Conservation (phyloP, 345 rosid genomes). For the Pseudoturritis turrita region DNA sequence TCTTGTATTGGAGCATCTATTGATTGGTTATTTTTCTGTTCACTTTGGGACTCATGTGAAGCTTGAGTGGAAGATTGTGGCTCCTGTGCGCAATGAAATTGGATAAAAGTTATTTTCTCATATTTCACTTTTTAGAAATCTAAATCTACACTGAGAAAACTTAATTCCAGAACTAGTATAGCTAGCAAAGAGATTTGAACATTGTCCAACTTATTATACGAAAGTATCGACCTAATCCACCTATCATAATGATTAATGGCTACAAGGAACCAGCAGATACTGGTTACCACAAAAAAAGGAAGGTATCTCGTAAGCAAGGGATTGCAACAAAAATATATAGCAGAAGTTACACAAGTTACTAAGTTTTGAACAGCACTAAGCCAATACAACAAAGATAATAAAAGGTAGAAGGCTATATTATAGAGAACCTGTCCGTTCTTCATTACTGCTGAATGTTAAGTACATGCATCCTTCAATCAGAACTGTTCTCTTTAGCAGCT, state of each 20-base stretch:
- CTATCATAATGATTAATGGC: neutral
- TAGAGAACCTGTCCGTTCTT: constrained; percentile 31
- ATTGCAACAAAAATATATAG: neutral
- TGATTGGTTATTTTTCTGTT: constrained; percentile 59
- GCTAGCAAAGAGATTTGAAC: neutral
- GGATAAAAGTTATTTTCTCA: neutral
- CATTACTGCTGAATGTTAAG: constrained; percentile 22
- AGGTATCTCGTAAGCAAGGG: neutral
- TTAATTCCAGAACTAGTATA: neutral
- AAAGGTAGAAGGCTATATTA: neutral
- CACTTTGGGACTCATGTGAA: constrained; percentile 79
- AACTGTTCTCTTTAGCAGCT: neutral
- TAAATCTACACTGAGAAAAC: neutral
- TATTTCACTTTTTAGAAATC: neutral
- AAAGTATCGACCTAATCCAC: neutral
- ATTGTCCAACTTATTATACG: neutral
- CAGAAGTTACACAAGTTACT: neutral
- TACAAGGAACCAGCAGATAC: neutral
- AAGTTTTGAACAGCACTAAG: neutral
- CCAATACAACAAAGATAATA: neutral
- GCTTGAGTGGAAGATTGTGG: constrained; percentile 61
- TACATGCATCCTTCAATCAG: constrained; percentile 6
- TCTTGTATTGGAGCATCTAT: constrained; percentile 69
- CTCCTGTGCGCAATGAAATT: constrained; percentile 54
- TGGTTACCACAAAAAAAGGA: neutral